These are phyloP conservation scores for Epicoccum sorghinum DNA, from an alignment of 2,329 filamentous ascomycete species.

Conservation along the genomic window DNA sequence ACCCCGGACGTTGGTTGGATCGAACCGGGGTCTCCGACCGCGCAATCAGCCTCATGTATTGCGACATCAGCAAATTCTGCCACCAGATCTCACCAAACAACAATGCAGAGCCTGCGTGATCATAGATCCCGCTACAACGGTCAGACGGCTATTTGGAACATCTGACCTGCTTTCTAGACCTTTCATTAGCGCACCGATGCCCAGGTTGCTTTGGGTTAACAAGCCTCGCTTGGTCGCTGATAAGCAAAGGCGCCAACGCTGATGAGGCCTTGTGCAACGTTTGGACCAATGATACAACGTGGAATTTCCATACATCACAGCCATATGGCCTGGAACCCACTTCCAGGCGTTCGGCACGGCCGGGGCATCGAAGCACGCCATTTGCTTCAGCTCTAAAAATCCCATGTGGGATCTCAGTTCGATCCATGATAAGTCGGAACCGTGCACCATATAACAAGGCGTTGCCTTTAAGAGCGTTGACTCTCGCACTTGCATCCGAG, in stretches of 20 bases:
- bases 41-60: neutral
- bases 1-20: too few species aligned
- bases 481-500: neutral
- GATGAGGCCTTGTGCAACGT: neutral
- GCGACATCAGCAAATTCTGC: neutral
- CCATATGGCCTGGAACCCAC: neutral
- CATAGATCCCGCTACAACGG: neutral
- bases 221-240: slow-evolving; percentile 21
- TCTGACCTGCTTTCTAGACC: neutral
- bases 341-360: slow-evolving; percentile 17
- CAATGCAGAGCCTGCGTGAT: neutral
- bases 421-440: neutral
- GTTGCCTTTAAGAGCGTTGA: neutral
- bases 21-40: neutral
- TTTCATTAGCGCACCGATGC: neutral
- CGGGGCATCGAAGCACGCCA: slow-evolving; percentile 18
- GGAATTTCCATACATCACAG: neutral
- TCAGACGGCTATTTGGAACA: neutral
- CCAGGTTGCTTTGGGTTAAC: slow-evolving; percentile 6
- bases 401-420: neutral
- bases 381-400: slow-evolving; percentile 2
- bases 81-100: neutral
- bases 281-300: slow-evolving; percentile 3
- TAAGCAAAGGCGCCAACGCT: slow-evolving; percentile 15
- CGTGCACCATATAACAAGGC: neutral